Percentiles rank a stretch among this genome's conserved stretches.
These are phyloP conservation scores for Syncephalastrum contaminatum DNA, from an alignment of 371 early-diverging fungal genomes.

Conservation along the genomic window DNA sequence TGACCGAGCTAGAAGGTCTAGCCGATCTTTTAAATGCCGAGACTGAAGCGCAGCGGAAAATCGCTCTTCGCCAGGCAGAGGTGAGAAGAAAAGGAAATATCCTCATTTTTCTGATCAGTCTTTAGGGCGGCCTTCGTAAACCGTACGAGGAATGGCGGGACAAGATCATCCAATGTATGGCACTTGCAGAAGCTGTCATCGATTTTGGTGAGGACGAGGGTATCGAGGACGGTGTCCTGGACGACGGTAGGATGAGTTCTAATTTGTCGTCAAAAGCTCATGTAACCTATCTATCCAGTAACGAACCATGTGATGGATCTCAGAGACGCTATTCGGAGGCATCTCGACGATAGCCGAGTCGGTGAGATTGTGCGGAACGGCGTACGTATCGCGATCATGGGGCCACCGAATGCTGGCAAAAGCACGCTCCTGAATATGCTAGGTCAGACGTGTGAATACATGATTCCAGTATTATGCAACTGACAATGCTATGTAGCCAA, in stretches of 20 bases:
- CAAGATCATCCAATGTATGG: conserved; percentile 61
- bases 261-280: too few species aligned
- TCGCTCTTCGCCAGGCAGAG: conserved; percentile 73
- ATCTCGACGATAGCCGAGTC: conserved; percentile 64
- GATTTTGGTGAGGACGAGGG: conserved; percentile 87
- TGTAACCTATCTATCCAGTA: conserved; percentile 5
- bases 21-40: conserved; percentile 83
- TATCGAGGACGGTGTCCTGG: conserved; percentile 70
- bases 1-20: conserved; percentile 79
- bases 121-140: conserved; percentile 59
- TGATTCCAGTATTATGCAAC: background rate
- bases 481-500: conserved; percentile 42
- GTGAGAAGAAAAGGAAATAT: conserved; percentile 22
- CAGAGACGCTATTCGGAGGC: conserved; percentile 38
- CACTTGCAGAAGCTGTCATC: conserved; percentile 73
- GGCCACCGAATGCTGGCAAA: conserved; percentile 85
- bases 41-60: conserved; percentile 72
- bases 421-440: conserved; percentile 73
- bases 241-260: conserved; percentile 35
- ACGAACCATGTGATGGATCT: conserved; percentile 15
- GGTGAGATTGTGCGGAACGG: conserved; percentile 79
- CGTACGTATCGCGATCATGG: conserved; percentile 71
- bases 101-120: background rate
- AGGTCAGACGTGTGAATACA: conserved; percentile 30
- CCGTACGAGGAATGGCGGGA: conserved; percentile 69